Evolutionary conservation across 78 protist species (phyloP).

Genomic region (Protostelium mycophagum): DNA sequence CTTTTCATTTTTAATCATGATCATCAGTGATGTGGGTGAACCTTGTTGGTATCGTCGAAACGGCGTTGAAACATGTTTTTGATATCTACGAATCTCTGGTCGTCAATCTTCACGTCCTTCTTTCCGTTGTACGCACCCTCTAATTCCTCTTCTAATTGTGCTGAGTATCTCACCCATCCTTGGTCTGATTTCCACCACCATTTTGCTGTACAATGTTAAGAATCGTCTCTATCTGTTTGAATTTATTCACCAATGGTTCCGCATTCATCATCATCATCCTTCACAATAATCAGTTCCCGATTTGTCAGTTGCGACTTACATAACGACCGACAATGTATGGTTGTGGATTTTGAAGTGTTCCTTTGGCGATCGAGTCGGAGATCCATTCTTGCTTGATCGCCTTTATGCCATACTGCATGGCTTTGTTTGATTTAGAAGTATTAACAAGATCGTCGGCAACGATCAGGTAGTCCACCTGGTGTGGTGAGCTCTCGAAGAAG

Average conservation of each 20-base stretch:
- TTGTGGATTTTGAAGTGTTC: background rate
- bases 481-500: background rate
- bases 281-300: background rate
- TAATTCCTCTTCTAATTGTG: background rate
- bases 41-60: background rate
- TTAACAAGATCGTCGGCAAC: background rate
- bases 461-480: background rate
- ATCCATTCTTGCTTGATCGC: background rate
- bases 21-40: background rate
- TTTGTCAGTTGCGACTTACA: background rate
- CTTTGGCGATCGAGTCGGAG: background rate
- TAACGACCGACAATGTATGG: background rate
- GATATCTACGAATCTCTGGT: background rate
- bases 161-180: background rate
- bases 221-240: too few relatives aligned
- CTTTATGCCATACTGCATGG: background rate
- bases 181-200: background rate
- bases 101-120: background rate
- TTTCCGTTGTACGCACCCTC: background rate
- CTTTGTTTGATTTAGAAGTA: background rate
- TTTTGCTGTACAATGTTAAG: background rate
- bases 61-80: background rate
- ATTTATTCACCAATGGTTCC: too few relatives aligned
- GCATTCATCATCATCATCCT: background rate
- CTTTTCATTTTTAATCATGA: background rate